Conservation (phyloP, 2,329 filamentous ascomycete genomes). For the Fusarium gaditjirri region DNA sequence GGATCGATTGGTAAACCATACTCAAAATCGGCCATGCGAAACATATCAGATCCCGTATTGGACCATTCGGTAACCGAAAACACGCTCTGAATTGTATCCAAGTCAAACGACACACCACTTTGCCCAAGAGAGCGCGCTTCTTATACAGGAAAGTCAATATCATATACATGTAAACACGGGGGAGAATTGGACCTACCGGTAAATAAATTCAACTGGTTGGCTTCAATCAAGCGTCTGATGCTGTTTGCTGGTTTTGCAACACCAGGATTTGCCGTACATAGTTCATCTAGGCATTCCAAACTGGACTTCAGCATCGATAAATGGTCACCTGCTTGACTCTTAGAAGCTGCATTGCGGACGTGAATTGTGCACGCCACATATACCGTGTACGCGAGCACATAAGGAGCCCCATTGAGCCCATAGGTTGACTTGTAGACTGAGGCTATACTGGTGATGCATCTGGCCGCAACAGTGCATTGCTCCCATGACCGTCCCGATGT, state of each 20-base stretch:
- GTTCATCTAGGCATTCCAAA: constrained; percentile 1
- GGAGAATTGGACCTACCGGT: not conserved
- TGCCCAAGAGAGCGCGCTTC: not conserved
- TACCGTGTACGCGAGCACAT: constrained; percentile 4
- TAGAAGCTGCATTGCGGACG: constrained; percentile 5
- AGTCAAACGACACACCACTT: not conserved
- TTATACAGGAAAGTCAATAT: not conserved
- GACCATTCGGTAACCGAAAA: not conserved
- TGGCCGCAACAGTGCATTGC: constrained; percentile 4
- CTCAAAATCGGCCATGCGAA: not conserved
- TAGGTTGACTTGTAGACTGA: not conserved
- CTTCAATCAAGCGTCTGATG: not conserved
- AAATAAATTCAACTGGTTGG: not conserved
- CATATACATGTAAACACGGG: fast-evolving
- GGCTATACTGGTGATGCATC: constrained; percentile 3
- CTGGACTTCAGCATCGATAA: not conserved
- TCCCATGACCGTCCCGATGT: constrained; percentile 2
- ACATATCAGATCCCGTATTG: not conserved
- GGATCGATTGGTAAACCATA: constrained; percentile 1
- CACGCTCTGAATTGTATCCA: not conserved
- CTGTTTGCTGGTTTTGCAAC: constrained; percentile 1
- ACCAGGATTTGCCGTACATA: constrained; percentile 2
- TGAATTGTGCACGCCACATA: constrained; percentile 18
- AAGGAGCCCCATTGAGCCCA: not conserved
- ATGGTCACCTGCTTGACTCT: not conserved